Percentiles rank a stretch among this genome's conserved stretches.
Conservation (phyloP, 2,329 filamentous ascomycete species). For the Fusarium annulatum region DNA sequence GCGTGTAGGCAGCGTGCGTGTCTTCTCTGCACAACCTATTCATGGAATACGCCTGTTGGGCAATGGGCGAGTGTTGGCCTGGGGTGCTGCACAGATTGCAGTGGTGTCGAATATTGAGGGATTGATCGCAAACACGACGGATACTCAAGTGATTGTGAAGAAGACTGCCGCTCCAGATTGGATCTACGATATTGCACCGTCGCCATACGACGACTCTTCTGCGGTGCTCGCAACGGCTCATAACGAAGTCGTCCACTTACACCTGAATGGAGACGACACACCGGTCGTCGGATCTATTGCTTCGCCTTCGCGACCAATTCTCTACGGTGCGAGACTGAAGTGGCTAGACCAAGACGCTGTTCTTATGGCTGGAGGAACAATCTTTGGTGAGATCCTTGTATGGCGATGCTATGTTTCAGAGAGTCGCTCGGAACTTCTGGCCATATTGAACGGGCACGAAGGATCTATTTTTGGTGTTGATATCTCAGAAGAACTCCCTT, state of each 20-base stretch:
- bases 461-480: slow-evolving; percentile 93
- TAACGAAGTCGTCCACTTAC: slow-evolving; percentile 77
- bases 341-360: slow-evolving; percentile 70
- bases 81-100: slow-evolving; percentile 75
- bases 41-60: slow-evolving; percentile 73
- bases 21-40: slow-evolving; percentile 77
- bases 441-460: slow-evolving; percentile 77
- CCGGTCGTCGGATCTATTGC: slow-evolving; percentile 62
- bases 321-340: slow-evolving; percentile 84
- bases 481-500: slow-evolving; percentile 69
- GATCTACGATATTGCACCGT: slow-evolving; percentile 76
- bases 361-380: slow-evolving; percentile 87
- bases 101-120: slow-evolving; percentile 23
- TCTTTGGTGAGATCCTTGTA: slow-evolving; percentile 92
- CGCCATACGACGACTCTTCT: slow-evolving; percentile 53
- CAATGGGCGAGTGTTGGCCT: slow-evolving; percentile 64
- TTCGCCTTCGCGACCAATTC: slow-evolving; percentile 80
- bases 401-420: slow-evolving; percentile 75
- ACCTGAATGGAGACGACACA: slow-evolving; percentile 43
- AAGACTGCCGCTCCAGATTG: slow-evolving; percentile 73
- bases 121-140: slow-evolving; percentile 46
- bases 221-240: slow-evolving; percentile 84
- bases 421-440: slow-evolving; percentile 55
- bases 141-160: slow-evolving; percentile 26
- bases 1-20: slow-evolving; percentile 54